These are phyloP conservation scores for Mycena crocata DNA, from an alignment of 768 basidiomycete species.

Conservation along the genomic window DNA sequence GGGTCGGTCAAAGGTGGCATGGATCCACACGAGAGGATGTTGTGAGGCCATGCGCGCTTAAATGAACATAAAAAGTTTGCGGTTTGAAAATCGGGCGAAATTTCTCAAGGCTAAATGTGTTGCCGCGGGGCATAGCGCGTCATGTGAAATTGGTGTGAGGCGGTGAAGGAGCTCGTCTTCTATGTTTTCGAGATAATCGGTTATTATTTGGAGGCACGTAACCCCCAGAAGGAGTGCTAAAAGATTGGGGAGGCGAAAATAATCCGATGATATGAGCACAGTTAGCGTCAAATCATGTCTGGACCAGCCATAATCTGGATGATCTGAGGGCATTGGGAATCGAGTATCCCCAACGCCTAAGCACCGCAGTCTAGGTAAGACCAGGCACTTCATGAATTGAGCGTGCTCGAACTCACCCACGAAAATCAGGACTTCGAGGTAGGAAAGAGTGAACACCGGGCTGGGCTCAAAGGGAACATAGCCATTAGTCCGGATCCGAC, in stretches of 20 bases:
- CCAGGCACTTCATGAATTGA: background rate
- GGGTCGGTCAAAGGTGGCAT: background rate
- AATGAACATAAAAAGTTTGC: background rate
- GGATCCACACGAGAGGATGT: background rate
- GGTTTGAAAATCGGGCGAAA: background rate
- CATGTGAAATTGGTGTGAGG: background rate
- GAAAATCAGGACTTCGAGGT: background rate
- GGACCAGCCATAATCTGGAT: background rate
- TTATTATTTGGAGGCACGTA: background rate
- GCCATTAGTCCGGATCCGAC: background rate
- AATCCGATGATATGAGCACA: background rate
- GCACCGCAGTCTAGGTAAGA: background rate
- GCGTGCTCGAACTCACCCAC: background rate
- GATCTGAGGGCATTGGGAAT: background rate
- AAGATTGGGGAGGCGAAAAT: background rate
- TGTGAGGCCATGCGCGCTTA: background rate
- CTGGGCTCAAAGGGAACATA: background rate
- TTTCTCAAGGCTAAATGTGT: background rate
- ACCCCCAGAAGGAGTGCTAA: background rate
- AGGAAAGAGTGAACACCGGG: background rate
- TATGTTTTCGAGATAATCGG: background rate
- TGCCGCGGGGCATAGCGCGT: background rate
- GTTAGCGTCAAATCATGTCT: background rate
- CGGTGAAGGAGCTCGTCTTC: background rate
- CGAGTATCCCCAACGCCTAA: background rate